Evolutionary conservation across 768 basidiomycete genomes (phyloP), one percentile per base, ranked within the genome.

Genomic region (Pisolithus albus): DNA sequence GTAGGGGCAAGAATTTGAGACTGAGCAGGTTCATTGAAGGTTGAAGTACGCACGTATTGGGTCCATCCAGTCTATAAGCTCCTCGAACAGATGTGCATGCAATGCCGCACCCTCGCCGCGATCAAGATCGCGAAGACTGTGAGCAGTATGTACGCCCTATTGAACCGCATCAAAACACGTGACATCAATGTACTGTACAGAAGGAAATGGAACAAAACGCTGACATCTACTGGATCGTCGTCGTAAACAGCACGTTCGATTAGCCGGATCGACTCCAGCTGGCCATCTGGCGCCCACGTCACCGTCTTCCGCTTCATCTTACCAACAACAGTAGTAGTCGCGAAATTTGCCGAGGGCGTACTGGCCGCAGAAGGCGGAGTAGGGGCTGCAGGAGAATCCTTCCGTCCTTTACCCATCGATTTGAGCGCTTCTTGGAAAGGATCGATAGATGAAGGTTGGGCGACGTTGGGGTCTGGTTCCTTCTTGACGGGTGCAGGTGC

Each of bases 181-280:
- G 57, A 64, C 60, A 75, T 81, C 77, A 82, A 82, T 72, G 72
- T 80, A 74, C 61, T 62, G 64, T 75, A 73, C 60, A 59, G 60
- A 56, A 63, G 63, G 68, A 69, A 66, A 69, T 64, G 69, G 62
- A 72, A 66, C 72, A 72, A 60, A 61, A 62, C 61, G 80, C 88
- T 83, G 80, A 91, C 90, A 78, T 88, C 85, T 74, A 80, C 75
- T 61, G 82, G 81, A 75, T 92, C 91, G 69, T 91, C 90, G 60
- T 91, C 91, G 72, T 92, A 92, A 61, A 91, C 75, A 57, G 91
- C 89, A 62, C 79, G 81, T 72, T 91, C 88, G 71, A 92, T 92
- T 66, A 83, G 68, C 69, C 81, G 82, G 67, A 92, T 75, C 61
- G 79, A 73, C 73, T 83, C 86, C 58, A 92, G 82, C 66, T 80